Conservation (phyloP, 192 early-diverging fungal species). For the Linnemannia hyalina region DNA sequence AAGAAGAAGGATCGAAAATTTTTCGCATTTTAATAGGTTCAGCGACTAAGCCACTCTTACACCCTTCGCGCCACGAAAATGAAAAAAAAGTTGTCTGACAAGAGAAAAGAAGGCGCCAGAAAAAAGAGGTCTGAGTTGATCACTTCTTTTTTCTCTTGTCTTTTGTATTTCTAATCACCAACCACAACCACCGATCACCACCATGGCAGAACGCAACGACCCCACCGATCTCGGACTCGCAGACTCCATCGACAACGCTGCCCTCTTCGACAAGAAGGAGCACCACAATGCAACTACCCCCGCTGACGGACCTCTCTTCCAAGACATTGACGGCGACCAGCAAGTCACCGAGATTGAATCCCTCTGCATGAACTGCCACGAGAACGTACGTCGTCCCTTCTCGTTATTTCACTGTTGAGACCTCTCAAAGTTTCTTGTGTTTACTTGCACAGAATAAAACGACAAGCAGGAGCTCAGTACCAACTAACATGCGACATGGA, state of each 20-base stretch:
- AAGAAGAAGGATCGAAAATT: neutral
- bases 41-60: neutral
- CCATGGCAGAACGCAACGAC: conserved; percentile 30
- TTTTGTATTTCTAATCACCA: conserved; percentile 5
- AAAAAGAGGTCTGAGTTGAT: neutral
- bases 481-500: neutral
- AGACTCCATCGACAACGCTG: conserved; percentile 21
- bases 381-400: conserved; percentile 67
- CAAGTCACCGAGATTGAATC: conserved; percentile 87
- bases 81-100: neutral
- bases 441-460: neutral
- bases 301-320: conserved; percentile 54
- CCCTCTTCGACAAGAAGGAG: conserved; percentile 34
- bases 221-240: conserved; percentile 39
- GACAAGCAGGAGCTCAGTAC: neutral
- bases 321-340: conserved; percentile 57
- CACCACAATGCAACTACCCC: conserved; percentile 1
- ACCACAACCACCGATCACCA: neutral
- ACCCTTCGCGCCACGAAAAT: conserved; percentile 2
- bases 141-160: neutral
- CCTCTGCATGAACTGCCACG: conserved; percentile 91
- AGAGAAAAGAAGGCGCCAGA: neutral
- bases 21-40: neutral
- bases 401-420: neutral
- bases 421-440: neutral